Percentiles rank a stretch among this genome's conserved stretches.
These are phyloP conservation scores for Tolypocladium endophyticum DNA, from an alignment of 2,329 filamentous ascomycete species.

Conservation along the genomic window DNA sequence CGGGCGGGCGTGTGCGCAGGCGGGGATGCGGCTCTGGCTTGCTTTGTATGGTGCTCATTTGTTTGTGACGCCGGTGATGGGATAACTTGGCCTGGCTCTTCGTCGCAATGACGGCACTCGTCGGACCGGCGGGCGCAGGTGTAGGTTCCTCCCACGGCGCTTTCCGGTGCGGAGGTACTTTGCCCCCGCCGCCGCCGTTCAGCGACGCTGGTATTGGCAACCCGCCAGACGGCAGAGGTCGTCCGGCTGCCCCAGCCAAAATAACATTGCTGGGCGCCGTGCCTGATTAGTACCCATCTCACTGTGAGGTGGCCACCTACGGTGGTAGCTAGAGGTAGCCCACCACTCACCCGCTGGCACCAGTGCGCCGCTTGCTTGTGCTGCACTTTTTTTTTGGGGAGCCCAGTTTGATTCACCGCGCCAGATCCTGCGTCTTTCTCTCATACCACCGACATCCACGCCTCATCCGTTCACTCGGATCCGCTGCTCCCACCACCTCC, in stretches of 20 bases:
- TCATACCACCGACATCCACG: slow-evolving; percentile 16
- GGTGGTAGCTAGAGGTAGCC: neutral
- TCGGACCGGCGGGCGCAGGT: neutral
- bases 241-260: neutral
- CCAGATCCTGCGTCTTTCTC: slow-evolving; percentile 16
- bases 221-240: neutral
- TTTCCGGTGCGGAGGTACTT: neutral
- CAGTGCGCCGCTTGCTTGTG: neutral
- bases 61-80: neutral
- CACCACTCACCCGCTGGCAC: neutral
- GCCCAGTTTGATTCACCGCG: slow-evolving; percentile 14
- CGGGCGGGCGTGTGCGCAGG: neutral
- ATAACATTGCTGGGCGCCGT: neutral
- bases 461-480: slow-evolving; percentile 2
- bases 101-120: neutral
- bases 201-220: neutral
- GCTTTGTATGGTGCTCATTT: neutral
- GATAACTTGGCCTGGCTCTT: neutral
- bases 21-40: neutral
- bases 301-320: neutral
- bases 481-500: slow-evolving; percentile 7
- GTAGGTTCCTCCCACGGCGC: neutral
- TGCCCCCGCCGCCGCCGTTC: neutral
- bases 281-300: neutral
- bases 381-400: slow-evolving; percentile 14